phyloP scores from a whole-genome alignment of 495 filamentous ascomycete species.

The Talaromyces nanjingensis region DNA sequence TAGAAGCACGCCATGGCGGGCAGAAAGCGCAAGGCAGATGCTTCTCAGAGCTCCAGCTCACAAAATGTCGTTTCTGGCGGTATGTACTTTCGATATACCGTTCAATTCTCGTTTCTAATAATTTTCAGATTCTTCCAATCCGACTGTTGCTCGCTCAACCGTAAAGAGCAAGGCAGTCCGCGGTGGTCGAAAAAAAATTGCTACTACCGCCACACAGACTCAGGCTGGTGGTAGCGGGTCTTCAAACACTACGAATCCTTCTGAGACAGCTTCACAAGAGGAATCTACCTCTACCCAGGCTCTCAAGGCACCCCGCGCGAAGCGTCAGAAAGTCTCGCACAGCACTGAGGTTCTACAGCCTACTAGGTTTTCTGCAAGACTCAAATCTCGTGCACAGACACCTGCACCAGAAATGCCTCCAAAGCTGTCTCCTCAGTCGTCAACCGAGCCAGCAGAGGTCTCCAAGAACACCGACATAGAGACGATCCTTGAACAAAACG shows the following conservation, averaged over 20 bases:
- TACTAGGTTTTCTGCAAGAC: conserved; percentile 31
- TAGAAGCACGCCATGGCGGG: conserved; percentile 11
- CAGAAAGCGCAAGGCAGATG: conserved; percentile 9
- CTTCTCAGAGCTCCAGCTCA: not conserved
- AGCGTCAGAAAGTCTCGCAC: not conserved
- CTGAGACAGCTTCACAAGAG: not conserved
- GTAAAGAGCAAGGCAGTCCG: not conserved
- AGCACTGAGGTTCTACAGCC: conserved; percentile 19
- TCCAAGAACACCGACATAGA: not conserved
- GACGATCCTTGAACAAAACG: not conserved
- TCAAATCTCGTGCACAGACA: conserved; percentile 19
- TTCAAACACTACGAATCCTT: not conserved
- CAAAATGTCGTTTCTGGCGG: not conserved
- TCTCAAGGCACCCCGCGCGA: not conserved
- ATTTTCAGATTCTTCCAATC: not conserved
- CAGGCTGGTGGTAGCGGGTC: not conserved
- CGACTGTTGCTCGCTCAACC: not conserved
- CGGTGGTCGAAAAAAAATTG: not conserved
- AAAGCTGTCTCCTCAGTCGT: not conserved
- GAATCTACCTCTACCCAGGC: not conserved
- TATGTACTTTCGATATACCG: not conserved
- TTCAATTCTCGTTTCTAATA: not conserved
- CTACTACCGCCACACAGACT: not conserved
- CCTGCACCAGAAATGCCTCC: not conserved
- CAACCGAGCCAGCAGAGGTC: not conserved